phyloP scores from a whole-genome alignment of 78 protist species.

The Dictyostelium purpureum region DNA sequence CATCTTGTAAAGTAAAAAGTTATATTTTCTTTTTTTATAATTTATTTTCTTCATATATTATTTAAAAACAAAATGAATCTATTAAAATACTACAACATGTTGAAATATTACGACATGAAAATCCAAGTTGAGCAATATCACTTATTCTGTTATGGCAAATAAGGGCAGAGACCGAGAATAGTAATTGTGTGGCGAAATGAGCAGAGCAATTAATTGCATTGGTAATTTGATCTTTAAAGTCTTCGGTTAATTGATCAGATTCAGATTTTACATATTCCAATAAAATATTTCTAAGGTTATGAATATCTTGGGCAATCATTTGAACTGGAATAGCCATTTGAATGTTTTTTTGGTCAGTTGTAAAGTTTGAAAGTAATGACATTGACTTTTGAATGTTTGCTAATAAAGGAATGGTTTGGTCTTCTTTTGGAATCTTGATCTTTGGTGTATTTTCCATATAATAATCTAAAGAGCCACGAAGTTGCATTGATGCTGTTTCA shows the following conservation, averaged over 20 bases:
- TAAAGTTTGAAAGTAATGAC: neutral
- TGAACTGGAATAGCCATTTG: constrained; percentile 66
- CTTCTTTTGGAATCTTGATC: constrained; percentile 26
- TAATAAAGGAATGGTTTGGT: neutral
- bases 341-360: neutral
- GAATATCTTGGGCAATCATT: constrained; percentile 44
- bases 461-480: constrained; percentile 17
- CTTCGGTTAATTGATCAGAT: constrained; percentile 10
- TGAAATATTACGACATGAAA: neutral
- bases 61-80: constrained; percentile 68
- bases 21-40: neutral
- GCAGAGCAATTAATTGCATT: constrained; percentile 9
- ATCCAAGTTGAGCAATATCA: constrained; percentile 65
- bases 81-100: constrained; percentile 58
- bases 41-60: neutral
- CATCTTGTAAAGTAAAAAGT: neutral
- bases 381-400: constrained; percentile 52
- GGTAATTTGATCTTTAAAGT: constrained; percentile 39
- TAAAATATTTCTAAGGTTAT: neutral
- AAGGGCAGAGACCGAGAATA: constrained; percentile 28
- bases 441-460: neutral
- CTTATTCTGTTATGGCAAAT: constrained; percentile 49
- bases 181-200: constrained; percentile 37
- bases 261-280: neutral
- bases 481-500: constrained; percentile 43